These are phyloP conservation scores for Zygosaccharomyces kombuchaensis DNA, from an alignment of 805 yeast species.

Conservation along the genomic window DNA sequence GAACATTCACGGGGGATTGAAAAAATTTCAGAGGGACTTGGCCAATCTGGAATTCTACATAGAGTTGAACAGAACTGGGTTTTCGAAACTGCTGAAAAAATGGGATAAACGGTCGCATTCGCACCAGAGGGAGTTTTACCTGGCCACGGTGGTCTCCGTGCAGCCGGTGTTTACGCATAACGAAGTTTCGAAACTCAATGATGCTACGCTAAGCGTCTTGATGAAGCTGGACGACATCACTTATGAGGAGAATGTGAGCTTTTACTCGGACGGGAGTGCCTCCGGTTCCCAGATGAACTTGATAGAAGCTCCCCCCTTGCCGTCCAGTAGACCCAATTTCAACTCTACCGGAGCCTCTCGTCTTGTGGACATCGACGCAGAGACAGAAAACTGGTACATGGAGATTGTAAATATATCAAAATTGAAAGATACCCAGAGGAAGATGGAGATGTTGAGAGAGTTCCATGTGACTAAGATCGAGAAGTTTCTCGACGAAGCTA, in stretches of 20 bases:
- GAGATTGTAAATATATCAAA: conserved; percentile 32
- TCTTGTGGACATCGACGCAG: conserved; percentile 20
- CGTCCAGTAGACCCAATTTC: conserved; percentile 3
- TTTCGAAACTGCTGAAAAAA: conserved; percentile 89
- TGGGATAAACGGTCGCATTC: conserved; percentile 98
- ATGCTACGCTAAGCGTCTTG: conserved; percentile 41
- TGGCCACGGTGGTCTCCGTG: conserved; percentile 88
- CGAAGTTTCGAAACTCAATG: conserved; percentile 80
- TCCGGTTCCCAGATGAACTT: conserved; percentile 3
- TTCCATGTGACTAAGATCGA: conserved; percentile 28
- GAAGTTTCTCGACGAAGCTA: conserved; percentile 14
- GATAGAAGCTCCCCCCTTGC: not conserved
- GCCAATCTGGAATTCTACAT: conserved; percentile 88
- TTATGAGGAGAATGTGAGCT: conserved; percentile 28
- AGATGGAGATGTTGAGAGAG: conserved; percentile 18
- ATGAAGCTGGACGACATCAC: conserved; percentile 29
- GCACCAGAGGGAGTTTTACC: conserved; percentile 86
- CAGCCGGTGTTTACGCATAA: conserved; percentile 95
- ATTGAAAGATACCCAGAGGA: conserved; percentile 30
- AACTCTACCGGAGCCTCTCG: conserved; percentile 1
- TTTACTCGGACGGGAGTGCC: conserved; percentile 7
- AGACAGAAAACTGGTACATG: conserved; percentile 34
- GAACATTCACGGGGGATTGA: conserved; percentile 82
- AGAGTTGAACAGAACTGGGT: conserved; percentile 92
- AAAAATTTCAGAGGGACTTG: conserved; percentile 82